Percentiles rank a stretch among this genome's conserved stretches.
phyloP scores from a whole-genome alignment of 371 early-diverging fungal species.

The Mortierella sp. region DNA sequence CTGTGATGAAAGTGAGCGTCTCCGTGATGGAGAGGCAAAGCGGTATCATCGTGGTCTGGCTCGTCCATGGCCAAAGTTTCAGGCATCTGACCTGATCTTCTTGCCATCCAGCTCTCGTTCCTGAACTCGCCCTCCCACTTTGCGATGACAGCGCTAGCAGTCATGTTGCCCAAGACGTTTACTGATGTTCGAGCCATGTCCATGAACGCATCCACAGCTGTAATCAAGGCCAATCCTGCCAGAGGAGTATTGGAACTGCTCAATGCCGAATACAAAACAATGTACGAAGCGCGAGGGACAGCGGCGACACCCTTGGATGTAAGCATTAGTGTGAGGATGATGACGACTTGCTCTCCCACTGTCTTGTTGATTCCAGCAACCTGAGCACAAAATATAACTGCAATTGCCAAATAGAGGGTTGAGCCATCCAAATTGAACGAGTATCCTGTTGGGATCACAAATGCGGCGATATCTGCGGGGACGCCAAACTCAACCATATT shows the following conservation, averaged over 20 bases:
- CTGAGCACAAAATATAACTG: slow-evolving; percentile 75
- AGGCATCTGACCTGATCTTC: slow-evolving; percentile 15
- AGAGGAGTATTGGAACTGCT: slow-evolving; percentile 65
- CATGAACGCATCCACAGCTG: slow-evolving; percentile 80
- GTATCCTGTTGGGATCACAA: slow-evolving; percentile 84
- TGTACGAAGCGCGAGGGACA: slow-evolving; percentile 79
- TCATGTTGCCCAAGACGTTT: slow-evolving; percentile 80
- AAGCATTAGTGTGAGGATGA: slow-evolving; percentile 79
- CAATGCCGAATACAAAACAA: slow-evolving; percentile 68
- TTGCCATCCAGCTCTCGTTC: slow-evolving; percentile 58
- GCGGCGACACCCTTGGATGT: slow-evolving; percentile 86
- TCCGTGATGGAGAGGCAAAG: not conserved
- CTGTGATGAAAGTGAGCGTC: not conserved
- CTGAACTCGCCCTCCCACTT: slow-evolving; percentile 81
- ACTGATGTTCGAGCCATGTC: slow-evolving; percentile 82
- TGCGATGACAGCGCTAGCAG: slow-evolving; percentile 74
- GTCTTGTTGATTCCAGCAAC: slow-evolving; percentile 69
- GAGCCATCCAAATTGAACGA: slow-evolving; percentile 86
- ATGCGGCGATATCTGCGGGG: slow-evolving; percentile 72
- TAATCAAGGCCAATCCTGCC: slow-evolving; percentile 68
- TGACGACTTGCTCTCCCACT: slow-evolving; percentile 72
- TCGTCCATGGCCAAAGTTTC: slow-evolving; percentile 31
- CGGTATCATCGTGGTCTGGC: slow-evolving; percentile 6
- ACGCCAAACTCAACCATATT: slow-evolving; percentile 78
- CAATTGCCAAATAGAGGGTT: slow-evolving; percentile 77